phyloP scores from a whole-genome alignment of 2,329 filamentous ascomycete species.

The Exophiala lecanii-corni region DNA sequence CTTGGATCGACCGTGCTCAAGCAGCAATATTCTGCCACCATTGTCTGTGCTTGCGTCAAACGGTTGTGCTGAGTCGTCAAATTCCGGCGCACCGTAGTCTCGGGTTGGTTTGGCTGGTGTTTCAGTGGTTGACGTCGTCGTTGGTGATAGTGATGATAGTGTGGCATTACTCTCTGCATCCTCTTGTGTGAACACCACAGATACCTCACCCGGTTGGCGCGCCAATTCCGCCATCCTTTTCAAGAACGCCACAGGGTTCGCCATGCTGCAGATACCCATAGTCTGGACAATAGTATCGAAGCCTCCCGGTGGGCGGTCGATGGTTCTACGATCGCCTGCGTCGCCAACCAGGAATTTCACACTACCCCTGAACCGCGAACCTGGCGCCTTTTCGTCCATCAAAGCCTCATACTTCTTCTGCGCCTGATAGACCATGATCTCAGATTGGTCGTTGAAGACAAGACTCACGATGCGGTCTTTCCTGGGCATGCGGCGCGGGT shows the following conservation, averaged over 20 bases:
- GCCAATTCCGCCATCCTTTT: constrained; percentile 18
- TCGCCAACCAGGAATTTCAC: constrained; percentile 25
- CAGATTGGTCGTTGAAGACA: constrained; percentile 46
- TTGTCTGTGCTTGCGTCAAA: constrained; percentile 13
- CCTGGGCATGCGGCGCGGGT: constrained; percentile 25
- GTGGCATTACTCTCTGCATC: neutral
- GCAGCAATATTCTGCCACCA: constrained; percentile 41
- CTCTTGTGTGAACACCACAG: constrained; percentile 8
- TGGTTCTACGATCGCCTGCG: constrained; percentile 14
- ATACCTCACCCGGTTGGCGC: constrained; percentile 24
- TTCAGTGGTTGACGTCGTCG: neutral
- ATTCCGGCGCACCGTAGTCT: constrained; percentile 34
- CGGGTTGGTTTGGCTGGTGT: constrained; percentile 30
- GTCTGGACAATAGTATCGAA: constrained; percentile 48
- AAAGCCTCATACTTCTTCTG: constrained; percentile 39
- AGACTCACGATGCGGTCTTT: constrained; percentile 35
- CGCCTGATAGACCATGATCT: constrained; percentile 45
- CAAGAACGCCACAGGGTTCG: constrained; percentile 24
- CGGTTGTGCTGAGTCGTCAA: constrained; percentile 16
- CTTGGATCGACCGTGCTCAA: constrained; percentile 47
- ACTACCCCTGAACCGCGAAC: constrained; percentile 14
- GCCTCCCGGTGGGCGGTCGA: constrained; percentile 22
- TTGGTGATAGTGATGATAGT: neutral
- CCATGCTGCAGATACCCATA: constrained; percentile 47
- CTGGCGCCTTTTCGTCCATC: constrained; percentile 10